Evolutionary conservation across 768 basidiomycete genomes (phyloP).

Genomic region (Gelatoporia subvermispora): DNA sequence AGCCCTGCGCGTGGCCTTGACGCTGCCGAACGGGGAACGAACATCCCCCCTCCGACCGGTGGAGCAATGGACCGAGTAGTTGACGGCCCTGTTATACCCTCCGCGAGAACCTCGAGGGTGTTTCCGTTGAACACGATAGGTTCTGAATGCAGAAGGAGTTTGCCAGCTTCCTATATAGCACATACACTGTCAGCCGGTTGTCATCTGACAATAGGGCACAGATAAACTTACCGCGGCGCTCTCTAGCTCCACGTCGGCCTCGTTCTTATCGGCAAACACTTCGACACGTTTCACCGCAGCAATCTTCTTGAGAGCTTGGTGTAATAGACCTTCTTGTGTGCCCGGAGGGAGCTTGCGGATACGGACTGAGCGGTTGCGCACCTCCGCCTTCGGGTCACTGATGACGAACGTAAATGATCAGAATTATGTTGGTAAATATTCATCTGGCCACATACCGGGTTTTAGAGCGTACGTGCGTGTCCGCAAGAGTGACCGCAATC

Average conservation of each 20-base stretch:
- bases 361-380: constrained; percentile 67
- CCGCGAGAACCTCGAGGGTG: constrained; percentile 56
- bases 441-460: constrained; percentile 15
- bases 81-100: constrained; percentile 18
- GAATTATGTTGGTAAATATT: neutral
- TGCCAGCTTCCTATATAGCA: constrained; percentile 69
- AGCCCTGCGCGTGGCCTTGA: constrained; percentile 71
- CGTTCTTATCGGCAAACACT: constrained; percentile 55
- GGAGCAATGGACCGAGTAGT: constrained; percentile 24
- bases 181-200: neutral
- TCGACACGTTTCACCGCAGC: constrained; percentile 68
- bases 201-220: neutral
- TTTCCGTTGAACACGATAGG: constrained; percentile 67
- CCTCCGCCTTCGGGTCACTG: constrained; percentile 37
- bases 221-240: constrained; percentile 51
- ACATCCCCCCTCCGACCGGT: constrained; percentile 41
- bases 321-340: constrained; percentile 87
- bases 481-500: constrained; percentile 83
- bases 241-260: constrained; percentile 64
- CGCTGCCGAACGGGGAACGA: constrained; percentile 61
- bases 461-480: constrained; percentile 44
- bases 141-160: constrained; percentile 65
- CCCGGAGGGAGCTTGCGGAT: constrained; percentile 68
- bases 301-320: constrained; percentile 83
- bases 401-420: neutral